Percentiles rank a stretch among this genome's conserved stretches.
These are phyloP conservation scores for Backusella circina DNA, from an alignment of 192 early-diverging fungal genomes.

Conservation along the genomic window DNA sequence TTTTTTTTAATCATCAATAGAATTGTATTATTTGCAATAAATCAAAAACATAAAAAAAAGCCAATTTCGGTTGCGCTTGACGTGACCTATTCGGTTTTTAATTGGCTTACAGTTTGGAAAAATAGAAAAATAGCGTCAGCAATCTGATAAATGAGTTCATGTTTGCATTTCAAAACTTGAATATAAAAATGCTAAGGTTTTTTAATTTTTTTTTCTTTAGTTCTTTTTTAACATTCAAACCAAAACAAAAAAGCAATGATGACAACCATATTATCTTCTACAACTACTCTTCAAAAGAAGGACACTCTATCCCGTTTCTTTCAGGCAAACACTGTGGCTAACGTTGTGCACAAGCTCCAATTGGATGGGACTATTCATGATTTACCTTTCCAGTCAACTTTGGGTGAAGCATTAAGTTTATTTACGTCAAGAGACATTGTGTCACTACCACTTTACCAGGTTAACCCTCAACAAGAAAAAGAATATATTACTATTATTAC, in stretches of 20 bases:
- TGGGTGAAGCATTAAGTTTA: conserved; percentile 52
- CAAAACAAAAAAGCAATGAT: background rate
- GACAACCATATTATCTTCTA: background rate
- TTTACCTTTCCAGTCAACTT: conserved; percentile 42
- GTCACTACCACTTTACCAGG: conserved; percentile 48
- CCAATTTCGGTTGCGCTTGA: background rate
- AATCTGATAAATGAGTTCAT: background rate
- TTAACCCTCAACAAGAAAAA: conserved; percentile 26
- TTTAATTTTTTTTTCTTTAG: background rate
- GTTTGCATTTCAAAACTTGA: background rate
- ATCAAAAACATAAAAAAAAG: background rate
- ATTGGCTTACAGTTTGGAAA: background rate
- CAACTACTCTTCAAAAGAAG: background rate
- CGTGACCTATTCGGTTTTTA: background rate
- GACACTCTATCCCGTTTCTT: background rate
- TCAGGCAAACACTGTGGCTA: conserved; percentile 8
- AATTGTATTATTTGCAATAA: background rate
- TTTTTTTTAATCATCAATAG: background rate
- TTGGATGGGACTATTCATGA: conserved; percentile 32
- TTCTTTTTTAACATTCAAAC: background rate
- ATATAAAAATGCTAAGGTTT: background rate
- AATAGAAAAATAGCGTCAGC: conserved; percentile 2
- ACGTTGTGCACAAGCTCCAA: conserved; percentile 7
- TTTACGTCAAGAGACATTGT: conserved; percentile 50
- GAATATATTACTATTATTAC: conserved; percentile 50